phyloP scores from a whole-genome alignment of 352 stramenopile species.

The Phytophthora cryptogea region DNA sequence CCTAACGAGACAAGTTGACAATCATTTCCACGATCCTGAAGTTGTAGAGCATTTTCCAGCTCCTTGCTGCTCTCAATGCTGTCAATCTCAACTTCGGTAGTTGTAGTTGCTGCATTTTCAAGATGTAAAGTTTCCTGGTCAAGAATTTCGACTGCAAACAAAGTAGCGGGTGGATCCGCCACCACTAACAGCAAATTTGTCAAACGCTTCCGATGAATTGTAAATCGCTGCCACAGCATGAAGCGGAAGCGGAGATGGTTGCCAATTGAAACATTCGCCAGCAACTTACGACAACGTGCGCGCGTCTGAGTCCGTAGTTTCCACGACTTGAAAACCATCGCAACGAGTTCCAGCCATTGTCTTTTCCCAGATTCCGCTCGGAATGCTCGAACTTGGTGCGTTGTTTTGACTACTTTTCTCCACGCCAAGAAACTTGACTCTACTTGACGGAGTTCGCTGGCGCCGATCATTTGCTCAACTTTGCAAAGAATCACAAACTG shows the following conservation, averaged over 20 bases:
- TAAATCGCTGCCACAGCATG: constrained; percentile 54
- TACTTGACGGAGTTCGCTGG: constrained; percentile 16
- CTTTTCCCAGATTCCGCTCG: constrained; percentile 13
- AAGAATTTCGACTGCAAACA: not conserved
- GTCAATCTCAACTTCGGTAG: not conserved
- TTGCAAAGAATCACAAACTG: constrained; percentile 51
- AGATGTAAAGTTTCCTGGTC: not conserved
- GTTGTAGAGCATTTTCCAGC: not conserved
- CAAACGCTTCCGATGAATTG: constrained; percentile 31
- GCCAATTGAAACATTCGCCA: constrained; percentile 39
- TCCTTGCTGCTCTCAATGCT: not conserved
- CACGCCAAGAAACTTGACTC: constrained; percentile 45
- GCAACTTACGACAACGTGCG: constrained; percentile 36
- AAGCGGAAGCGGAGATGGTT: constrained; percentile 57
- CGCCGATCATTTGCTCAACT: constrained; percentile 54
- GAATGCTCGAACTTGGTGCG: constrained; percentile 31
- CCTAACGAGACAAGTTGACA: constrained; percentile 24
- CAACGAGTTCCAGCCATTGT: constrained; percentile 11
- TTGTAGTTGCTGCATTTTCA: not conserved
- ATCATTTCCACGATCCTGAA: not conserved
- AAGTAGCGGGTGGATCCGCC: constrained; percentile 1
- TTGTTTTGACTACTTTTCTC: constrained; percentile 37
- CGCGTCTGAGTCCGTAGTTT: constrained; percentile 33
- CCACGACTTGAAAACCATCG: constrained; percentile 40
- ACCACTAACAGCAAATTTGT: constrained; percentile 28